Base-by-base conservation (phyloP, 805 yeast genomes). In the Metschnikowia matae region DNA sequence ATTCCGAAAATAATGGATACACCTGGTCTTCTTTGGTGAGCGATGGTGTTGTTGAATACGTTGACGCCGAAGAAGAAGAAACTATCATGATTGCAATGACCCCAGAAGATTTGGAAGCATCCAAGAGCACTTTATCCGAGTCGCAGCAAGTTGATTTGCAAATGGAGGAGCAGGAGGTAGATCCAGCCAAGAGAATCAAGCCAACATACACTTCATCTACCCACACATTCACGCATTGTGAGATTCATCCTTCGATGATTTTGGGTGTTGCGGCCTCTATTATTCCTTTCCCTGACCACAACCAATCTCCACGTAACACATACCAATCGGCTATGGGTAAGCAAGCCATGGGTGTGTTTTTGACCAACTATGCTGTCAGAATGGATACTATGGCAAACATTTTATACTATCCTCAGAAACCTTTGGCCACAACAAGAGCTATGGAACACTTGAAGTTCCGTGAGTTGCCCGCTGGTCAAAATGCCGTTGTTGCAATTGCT, bases 251-350 rank as follows among this genome's bases (percentile, higher is more conserved):
- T 17, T 87, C 96, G 31, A 94, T 94, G 99, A 92, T 94, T 69
- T 78, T 94, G 54, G 99, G 99, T 70, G 97, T 94, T 57, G 96
- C 97, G 42, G 99, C 99, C 4, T 89, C 96, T 29, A 90, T 94
- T 67, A 94, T 94, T 79, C 99, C 99, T 17, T 94, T 94, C 87
- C 99, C 99, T 13, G 99, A 94, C 74, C 99, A 94, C 71, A 94
- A 94, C 71, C 99, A 94, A 77, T 91, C 97, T 53, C 99, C 99
- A 53, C 92, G 99, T 84, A 94, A 94, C 67, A 94, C 99, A 3
- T 94, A 94, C 71, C 99, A 94, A 76, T 91, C 97, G 67, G 99
- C 99, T 56, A 94, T 94, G 99, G 99, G 99, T 83, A 94, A 94
- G 72, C 99, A 94, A 75, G 99, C 99, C 51, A 94, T 94, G 99